A percentile compares a stretch with the other conserved stretches of the same genome.
Conservation (phyloP, 345 rosid genomes). For the Dipteronia dyeriana region DNA sequence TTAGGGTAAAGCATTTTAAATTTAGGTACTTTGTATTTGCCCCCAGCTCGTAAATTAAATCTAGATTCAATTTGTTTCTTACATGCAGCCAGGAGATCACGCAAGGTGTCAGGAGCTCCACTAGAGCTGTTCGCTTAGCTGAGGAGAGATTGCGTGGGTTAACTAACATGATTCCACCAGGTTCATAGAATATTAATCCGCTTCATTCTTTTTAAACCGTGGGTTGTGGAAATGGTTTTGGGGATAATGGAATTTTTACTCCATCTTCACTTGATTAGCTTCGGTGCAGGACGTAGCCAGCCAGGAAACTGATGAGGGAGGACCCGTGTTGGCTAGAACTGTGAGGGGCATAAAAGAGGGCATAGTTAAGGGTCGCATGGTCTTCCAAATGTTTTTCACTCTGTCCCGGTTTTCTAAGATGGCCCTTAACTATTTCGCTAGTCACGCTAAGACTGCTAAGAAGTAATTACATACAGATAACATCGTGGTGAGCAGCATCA, state of each 20-base stretch:
- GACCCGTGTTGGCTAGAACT: conserved; percentile 55
- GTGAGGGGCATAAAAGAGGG: conserved; percentile 64
- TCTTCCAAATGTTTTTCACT: conserved; percentile 52
- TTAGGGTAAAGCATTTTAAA: conserved; percentile 55
- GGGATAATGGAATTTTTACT: conserved; percentile 39
- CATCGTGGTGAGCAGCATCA: conserved; percentile 31
- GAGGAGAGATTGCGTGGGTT: conserved; percentile 78
- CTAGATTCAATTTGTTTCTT: background rate
- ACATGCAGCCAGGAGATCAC: conserved; percentile 70
- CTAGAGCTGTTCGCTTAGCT: conserved; percentile 76
- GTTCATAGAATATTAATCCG: conserved; percentile 21
- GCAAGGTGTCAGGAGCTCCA: conserved; percentile 80
- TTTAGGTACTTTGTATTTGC: background rate
- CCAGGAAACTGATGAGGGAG: conserved; percentile 37
- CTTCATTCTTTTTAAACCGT: background rate
- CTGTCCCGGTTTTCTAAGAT: conserved; percentile 46
- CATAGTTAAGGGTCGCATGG: conserved; percentile 65
- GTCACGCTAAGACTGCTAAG: conserved; percentile 49
- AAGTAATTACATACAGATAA: conserved; percentile 27
- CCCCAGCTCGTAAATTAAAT: background rate
- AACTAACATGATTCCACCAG: conserved; percentile 54
- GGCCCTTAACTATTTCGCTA: conserved; percentile 45
- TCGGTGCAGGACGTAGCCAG: conserved; percentile 57
- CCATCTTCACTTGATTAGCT: conserved; percentile 67
- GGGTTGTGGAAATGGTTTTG: conserved; percentile 5